Evolutionary conservation across 768 basidiomycete species (phyloP), one percentile per base, ranked within the genome.

Genomic region (Boletus speciosus): DNA sequence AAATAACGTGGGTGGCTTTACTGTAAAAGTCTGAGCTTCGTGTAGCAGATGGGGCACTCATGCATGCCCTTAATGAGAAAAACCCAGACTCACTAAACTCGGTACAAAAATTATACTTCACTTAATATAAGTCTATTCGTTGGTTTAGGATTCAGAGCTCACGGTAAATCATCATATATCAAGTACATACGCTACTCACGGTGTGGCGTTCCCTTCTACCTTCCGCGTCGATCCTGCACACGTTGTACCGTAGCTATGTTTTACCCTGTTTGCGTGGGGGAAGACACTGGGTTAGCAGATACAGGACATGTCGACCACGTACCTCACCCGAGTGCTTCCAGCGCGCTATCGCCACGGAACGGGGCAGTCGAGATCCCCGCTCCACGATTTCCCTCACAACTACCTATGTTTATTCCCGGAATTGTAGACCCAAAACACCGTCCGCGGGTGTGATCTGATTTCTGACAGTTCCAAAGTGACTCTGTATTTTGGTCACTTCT

Each of bases 141-240:
- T 6, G 6, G 21, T 1, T 47, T 35, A 29, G 29, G 25, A 27
- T 27, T 27, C 25, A 29, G 11, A n/a, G 8, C 43, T 44, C 27
- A 15, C 27, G 10, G 16, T 16, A 29, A n/a, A 23, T 15, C 14
- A 25, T 5, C 27, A 19, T 25, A 25, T 23, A 25, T 25, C 25
- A 25, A 8, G 31, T 19, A 21, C 34, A 47, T 12, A 10, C 46
- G 25, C 21, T 9, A 12, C 11, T 34, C 15, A 34, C 23, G 31
- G 12, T 27, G 56, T 34, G 31, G 23, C 31, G 31, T 38, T 23
- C 21, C 36, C 21, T 7, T 32, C 21, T 6, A 15, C 34, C 9
- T 47, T 42, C 29, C 15, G 34, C 23, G 58, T 52, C 57, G 47
- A 54, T 51, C 54, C 51, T 43, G 37, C 36, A 51, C 49, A 39